These are phyloP conservation scores for Pugionium cornutum DNA, from an alignment of 345 rosid species.

Conservation along the genomic window DNA sequence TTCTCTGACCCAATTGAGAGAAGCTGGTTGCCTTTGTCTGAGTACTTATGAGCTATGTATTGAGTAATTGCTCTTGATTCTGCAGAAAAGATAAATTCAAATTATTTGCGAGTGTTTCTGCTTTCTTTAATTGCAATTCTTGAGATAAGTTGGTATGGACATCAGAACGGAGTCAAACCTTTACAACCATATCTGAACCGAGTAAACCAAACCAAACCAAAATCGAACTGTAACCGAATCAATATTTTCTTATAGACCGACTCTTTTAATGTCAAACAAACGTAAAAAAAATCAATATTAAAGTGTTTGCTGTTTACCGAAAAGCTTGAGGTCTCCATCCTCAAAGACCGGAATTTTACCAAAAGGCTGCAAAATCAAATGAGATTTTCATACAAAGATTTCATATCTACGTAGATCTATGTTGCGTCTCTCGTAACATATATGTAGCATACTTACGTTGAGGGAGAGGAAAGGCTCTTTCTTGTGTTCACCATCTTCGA, in stretches of 20 bases:
- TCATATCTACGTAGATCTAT: too few relatives aligned
- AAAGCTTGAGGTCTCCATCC: conserved; percentile 69
- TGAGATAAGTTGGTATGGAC: too few relatives aligned
- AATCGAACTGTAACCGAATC: too few relatives aligned
- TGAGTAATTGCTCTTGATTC: conserved; percentile 48
- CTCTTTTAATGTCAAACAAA: too few relatives aligned
- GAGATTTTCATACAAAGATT: background rate
- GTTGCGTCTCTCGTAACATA: background rate
- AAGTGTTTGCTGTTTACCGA: conserved; percentile 48
- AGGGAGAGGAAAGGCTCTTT: conserved; percentile 36
- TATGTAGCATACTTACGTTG: conserved; percentile 42
- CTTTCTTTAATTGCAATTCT: background rate
- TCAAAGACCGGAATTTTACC: conserved; percentile 76
- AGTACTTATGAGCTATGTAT: conserved; percentile 38
- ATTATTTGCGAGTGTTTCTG: background rate
- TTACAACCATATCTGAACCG: background rate
- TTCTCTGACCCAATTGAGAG: conserved; percentile 25
- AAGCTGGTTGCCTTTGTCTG: conserved; percentile 41
- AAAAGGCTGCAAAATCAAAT: conserved; percentile 58
- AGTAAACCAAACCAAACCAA: background rate
- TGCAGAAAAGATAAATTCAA: background rate
- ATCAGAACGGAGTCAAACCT: too few relatives aligned
- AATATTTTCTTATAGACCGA: too few relatives aligned
- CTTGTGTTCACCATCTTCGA: conserved; percentile 39
- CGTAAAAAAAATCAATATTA: background rate